These are phyloP conservation scores for Euphrasia confusa DNA, from an alignment of 257 asterid species.

Conservation along the genomic window DNA sequence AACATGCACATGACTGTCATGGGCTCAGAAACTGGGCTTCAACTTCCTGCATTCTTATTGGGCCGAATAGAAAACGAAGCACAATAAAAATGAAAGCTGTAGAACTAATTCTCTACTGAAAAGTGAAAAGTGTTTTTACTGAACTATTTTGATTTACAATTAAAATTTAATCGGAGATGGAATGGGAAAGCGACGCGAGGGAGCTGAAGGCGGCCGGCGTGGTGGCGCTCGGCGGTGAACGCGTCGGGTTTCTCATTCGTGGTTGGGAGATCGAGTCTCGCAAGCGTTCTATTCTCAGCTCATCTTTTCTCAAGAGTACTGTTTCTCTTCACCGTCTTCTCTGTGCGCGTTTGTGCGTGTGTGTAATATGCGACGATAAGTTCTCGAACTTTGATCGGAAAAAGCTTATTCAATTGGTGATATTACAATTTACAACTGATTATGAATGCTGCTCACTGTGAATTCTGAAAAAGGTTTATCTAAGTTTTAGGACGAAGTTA, in stretches of 20 bases:
- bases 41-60: too few species aligned
- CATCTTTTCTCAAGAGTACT: slow-evolving; percentile 63
- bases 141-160: background rate
- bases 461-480: slow-evolving; percentile 8
- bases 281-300: slow-evolving; percentile 78
- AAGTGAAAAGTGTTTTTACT: background rate
- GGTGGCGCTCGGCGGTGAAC: slow-evolving; percentile 41
- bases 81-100: background rate
- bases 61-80: too few species aligned
- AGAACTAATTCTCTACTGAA: background rate
- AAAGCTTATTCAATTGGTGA: slow-evolving; percentile 12
- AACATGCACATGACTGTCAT: too few species aligned
- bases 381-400: slow-evolving; percentile 11
- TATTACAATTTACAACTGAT: background rate
- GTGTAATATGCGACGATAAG: slow-evolving; percentile 3
- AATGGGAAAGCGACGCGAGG: slow-evolving; percentile 47
- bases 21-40: too few species aligned
- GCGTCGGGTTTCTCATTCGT: slow-evolving; percentile 42
- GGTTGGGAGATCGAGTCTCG: slow-evolving; percentile 87
- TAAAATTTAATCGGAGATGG: slow-evolving; percentile 35
- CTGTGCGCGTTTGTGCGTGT: background rate
- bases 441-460: slow-evolving; percentile 5
- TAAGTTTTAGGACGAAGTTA: background rate
- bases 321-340: slow-evolving; percentile 1
- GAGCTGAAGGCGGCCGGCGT: slow-evolving; percentile 61